Percentiles rank a stretch among this genome's conserved stretches.
These are phyloP conservation scores for Eleusine coracana DNA, from an alignment of 176 grass and related monocot species.

Conservation along the genomic window DNA sequence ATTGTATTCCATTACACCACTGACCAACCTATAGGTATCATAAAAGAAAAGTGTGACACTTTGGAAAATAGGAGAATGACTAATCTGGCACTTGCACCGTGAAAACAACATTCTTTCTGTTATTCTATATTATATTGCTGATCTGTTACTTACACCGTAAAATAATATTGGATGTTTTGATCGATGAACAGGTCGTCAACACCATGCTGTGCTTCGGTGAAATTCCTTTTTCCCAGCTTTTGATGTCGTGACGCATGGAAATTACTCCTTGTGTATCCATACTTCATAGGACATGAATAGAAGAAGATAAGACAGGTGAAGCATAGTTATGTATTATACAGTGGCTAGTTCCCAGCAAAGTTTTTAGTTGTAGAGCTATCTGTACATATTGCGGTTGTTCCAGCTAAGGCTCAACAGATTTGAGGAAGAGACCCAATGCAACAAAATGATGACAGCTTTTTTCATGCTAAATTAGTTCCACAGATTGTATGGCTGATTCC, in stretches of 20 bases:
- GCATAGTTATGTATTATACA: conserved; percentile 55
- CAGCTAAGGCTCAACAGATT: conserved; percentile 25
- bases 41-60: neutral
- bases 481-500: neutral
- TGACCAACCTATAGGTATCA: too few species aligned
- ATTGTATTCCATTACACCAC: neutral
- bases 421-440: conserved; percentile 16
- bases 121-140: conserved; percentile 13
- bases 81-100: neutral
- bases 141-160: neutral
- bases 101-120: conserved; percentile 8
- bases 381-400: conserved; percentile 55
- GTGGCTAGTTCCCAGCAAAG: conserved; percentile 25
- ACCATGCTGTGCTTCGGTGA: conserved; percentile 4
- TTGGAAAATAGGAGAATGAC: neutral
- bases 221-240: conserved; percentile 36
- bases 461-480: conserved; percentile 27
- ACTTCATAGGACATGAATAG: conserved; percentile 59
- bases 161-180: conserved; percentile 9
- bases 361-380: conserved; percentile 48
- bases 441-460: conserved; percentile 20
- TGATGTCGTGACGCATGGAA: conserved; percentile 23
- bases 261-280: conserved; percentile 52
- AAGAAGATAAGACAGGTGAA: conserved; percentile 52
- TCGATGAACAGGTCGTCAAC: conserved; percentile 39